Conservation (phyloP, 2,329 filamentous ascomycete genomes). For the Cladophialophora psammophila region DNA sequence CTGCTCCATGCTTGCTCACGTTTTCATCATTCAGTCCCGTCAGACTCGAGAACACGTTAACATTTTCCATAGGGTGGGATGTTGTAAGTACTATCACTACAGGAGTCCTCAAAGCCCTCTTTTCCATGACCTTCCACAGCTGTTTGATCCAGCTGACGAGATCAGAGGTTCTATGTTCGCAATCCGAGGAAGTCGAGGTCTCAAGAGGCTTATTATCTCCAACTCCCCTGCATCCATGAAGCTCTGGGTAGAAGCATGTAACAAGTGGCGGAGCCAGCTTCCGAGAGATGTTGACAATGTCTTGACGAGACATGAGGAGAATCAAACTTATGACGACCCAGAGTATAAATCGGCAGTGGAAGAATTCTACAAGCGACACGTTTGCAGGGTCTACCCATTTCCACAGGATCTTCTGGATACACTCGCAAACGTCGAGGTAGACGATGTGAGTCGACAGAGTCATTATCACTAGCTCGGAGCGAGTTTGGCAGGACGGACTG, state of each 20-base stretch:
- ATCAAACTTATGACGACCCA: slow-evolving; percentile 36
- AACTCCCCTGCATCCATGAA: slow-evolving; percentile 43
- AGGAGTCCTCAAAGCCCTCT: not conserved
- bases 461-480: no score
- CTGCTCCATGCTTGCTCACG: not conserved
- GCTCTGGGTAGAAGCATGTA: slow-evolving; percentile 38
- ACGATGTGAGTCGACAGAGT: slow-evolving; percentile 26
- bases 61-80: slow-evolving; percentile 52
- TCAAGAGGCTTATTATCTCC: slow-evolving; percentile 51
- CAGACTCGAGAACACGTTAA: not conserved
- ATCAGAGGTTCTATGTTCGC: slow-evolving; percentile 51
- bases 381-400: slow-evolving; percentile 45
- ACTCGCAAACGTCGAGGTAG: slow-evolving; percentile 39
- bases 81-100: slow-evolving; percentile 42
- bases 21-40: not conserved
- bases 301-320: slow-evolving; percentile 33
- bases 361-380: slow-evolving; percentile 43
- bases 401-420: slow-evolving; percentile 43
- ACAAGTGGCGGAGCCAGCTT: slow-evolving; percentile 40
- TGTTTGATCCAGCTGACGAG: not conserved
- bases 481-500: not conserved
- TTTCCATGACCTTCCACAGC: not conserved
- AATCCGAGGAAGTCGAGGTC: slow-evolving; percentile 43
- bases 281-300: slow-evolving; percentile 36
- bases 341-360: slow-evolving; percentile 43